Conservation (phyloP, 148 eudicot genomes). For the Nepenthes mirabilis region DNA sequence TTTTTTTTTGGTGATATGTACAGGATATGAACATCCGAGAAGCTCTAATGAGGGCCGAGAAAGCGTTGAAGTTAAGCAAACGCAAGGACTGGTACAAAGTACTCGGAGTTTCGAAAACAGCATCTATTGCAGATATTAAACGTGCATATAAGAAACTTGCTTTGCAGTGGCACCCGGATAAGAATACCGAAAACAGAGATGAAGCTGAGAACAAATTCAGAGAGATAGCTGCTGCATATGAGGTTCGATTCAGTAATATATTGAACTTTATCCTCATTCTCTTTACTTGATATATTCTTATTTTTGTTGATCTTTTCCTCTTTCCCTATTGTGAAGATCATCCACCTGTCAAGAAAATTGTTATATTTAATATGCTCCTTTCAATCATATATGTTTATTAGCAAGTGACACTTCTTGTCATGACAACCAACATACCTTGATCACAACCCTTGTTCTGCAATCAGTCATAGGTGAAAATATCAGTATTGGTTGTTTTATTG, state of each 20-base stretch:
- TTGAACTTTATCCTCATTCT: background rate
- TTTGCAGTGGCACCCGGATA: conserved; percentile 97
- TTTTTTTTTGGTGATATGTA: conserved; percentile 3
- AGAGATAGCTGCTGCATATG: conserved; percentile 93
- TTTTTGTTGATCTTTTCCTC: background rate
- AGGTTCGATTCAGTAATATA: conserved; percentile 33
- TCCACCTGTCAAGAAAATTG: too few relatives aligned
- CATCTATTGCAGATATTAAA: conserved; percentile 66
- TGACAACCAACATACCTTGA: too few relatives aligned
- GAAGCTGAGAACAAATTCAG: conserved; percentile 86
- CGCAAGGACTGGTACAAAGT: conserved; percentile 98
- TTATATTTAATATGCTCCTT: too few relatives aligned
- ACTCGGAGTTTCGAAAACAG: conserved; percentile 67
- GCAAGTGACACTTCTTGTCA: too few relatives aligned
- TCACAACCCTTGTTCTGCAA: too few relatives aligned
- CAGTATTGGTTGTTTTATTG: too few relatives aligned
- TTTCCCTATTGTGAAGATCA: background rate
- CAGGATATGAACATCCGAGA: conserved; percentile 79
- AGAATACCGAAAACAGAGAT: conserved; percentile 80
- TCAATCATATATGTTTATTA: too few relatives aligned
- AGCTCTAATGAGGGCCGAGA: conserved; percentile 66
- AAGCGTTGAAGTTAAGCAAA: conserved; percentile 76
- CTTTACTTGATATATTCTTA: background rate
- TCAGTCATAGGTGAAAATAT: too few relatives aligned
- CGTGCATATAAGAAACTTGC: conserved; percentile 84